Evolutionary conservation across 2,329 filamentous ascomycete species (phyloP).

Genomic region (Aaosphaeria arxii): DNA sequence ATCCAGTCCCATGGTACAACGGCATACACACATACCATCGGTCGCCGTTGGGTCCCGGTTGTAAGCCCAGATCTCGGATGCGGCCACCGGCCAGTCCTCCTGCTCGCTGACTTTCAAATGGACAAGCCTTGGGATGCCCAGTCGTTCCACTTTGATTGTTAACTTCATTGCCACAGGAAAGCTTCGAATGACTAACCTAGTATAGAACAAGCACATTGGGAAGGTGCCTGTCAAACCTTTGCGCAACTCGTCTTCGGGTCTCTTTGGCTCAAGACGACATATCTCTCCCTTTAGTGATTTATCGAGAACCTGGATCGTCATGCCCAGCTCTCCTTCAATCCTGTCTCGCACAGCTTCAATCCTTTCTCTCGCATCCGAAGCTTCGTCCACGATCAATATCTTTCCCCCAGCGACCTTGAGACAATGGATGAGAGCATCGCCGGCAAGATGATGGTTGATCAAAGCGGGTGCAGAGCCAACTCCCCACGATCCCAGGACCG

Average conservation of each 20-base stretch:
- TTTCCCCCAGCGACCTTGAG: constrained; percentile 56
- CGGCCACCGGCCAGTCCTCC: constrained; percentile 38
- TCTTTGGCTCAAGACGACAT: constrained; percentile 45
- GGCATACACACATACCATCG: constrained; percentile 77
- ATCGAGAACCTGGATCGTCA: constrained; percentile 56
- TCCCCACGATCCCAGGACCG: constrained; percentile 62
- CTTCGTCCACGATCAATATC: constrained; percentile 46
- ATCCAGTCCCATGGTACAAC: constrained; percentile 73
- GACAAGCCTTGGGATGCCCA: constrained; percentile 69
- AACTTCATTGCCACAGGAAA: background rate
- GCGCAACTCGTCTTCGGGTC: constrained; percentile 57
- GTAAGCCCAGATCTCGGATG: constrained; percentile 33
- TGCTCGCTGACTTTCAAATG: constrained; percentile 54
- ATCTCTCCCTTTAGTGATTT: constrained; percentile 48
- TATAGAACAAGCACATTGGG: constrained; percentile 68
- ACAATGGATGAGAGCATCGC: constrained; percentile 64
- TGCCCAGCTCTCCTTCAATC: constrained; percentile 56
- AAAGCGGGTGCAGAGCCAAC: constrained; percentile 68
- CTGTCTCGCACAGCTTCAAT: constrained; percentile 51
- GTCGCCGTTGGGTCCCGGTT: constrained; percentile 46
- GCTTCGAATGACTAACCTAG: constrained; percentile 44
- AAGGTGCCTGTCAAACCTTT: constrained; percentile 50
- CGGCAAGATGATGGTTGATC: constrained; percentile 68
- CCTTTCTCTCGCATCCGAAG: constrained; percentile 51
- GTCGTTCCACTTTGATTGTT: constrained; percentile 61